Conservation (phyloP, 1,139 yeast genomes). For the Debaryomycetaceae sp. region DNA sequence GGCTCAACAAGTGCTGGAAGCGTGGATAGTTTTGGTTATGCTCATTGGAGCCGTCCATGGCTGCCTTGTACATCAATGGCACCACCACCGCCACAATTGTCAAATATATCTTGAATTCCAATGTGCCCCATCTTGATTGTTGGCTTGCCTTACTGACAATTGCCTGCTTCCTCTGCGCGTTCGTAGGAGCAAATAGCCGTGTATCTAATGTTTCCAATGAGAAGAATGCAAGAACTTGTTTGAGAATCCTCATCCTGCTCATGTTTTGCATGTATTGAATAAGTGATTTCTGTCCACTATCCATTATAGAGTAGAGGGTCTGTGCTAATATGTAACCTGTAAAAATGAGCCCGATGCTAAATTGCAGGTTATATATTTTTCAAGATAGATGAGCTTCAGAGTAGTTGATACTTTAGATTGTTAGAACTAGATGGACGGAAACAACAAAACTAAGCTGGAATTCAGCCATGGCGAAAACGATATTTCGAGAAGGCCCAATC, state of each 20-base stretch:
- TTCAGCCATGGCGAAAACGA: slow-evolving; percentile 5
- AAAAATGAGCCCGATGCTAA: too few relatives aligned
- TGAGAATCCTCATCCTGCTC: slow-evolving; percentile 11
- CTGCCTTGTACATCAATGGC: slow-evolving; percentile 80
- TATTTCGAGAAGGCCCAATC: slow-evolving; percentile 61
- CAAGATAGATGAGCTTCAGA: too few relatives aligned
- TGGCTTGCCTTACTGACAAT: slow-evolving; percentile 42
- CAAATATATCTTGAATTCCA: slow-evolving; percentile 69
- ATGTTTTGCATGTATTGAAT: not conserved
- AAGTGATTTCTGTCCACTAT: not conserved
- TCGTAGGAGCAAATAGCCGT: slow-evolving; percentile 57
- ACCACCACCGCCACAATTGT: slow-evolving; percentile 62
- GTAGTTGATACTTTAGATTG: too few relatives aligned
- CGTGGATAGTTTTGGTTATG: slow-evolving; percentile 71
- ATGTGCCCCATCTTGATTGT: slow-evolving; percentile 66
- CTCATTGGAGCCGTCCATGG: slow-evolving; percentile 76
- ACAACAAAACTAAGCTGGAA: not conserved
- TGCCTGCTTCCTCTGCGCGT: slow-evolving; percentile 38
- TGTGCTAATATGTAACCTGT: not conserved
- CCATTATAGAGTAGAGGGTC: not conserved
- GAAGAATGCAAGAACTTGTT: slow-evolving; percentile 43
- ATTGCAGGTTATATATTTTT: too few relatives aligned
- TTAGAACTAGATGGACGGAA: not conserved
- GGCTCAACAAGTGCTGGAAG: slow-evolving; percentile 57
- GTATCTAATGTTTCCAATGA: slow-evolving; percentile 76